Conservation (phyloP, 2,329 filamentous ascomycete genomes). For the Penicillium sp. region DNA sequence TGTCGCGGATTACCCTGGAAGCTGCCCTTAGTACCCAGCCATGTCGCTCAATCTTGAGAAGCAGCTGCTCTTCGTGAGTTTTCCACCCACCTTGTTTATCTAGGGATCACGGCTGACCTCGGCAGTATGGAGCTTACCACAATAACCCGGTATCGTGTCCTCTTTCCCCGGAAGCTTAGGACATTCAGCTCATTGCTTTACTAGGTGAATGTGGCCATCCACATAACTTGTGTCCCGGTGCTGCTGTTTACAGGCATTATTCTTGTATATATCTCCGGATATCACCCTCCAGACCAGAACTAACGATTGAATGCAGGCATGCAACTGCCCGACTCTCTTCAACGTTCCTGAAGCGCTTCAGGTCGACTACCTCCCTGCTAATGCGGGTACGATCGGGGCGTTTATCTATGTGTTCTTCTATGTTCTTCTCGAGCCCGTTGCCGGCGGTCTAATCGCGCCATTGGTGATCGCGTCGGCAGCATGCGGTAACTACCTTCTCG, state of each 20-base stretch:
- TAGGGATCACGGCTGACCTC: constrained; percentile 14
- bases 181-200: not conserved
- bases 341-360: constrained; percentile 50
- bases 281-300: not conserved
- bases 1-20: constrained; percentile 2
- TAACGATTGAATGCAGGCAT: constrained; percentile 42
- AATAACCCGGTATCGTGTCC: constrained; percentile 51
- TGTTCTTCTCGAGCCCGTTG: constrained; percentile 87
- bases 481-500: constrained; percentile 66
- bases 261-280: constrained; percentile 45
- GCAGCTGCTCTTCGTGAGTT: constrained; percentile 59
- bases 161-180: not conserved
- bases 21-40: not conserved
- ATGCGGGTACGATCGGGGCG: constrained; percentile 53
- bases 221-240: constrained; percentile 58
- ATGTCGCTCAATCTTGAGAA: constrained; percentile 58
- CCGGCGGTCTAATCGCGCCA: constrained; percentile 69
- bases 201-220: constrained; percentile 60
- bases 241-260: constrained; percentile 56
- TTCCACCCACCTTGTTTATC: constrained; percentile 7
- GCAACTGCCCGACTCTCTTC: constrained; percentile 51
- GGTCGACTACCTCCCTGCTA: constrained; percentile 54
- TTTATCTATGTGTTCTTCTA: constrained; percentile 71
- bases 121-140: constrained; percentile 61
- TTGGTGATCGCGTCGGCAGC: constrained; percentile 71